Evolutionary conservation across 768 basidiomycete genomes (phyloP).

Genomic region (Pleurotus ostreatus): DNA sequence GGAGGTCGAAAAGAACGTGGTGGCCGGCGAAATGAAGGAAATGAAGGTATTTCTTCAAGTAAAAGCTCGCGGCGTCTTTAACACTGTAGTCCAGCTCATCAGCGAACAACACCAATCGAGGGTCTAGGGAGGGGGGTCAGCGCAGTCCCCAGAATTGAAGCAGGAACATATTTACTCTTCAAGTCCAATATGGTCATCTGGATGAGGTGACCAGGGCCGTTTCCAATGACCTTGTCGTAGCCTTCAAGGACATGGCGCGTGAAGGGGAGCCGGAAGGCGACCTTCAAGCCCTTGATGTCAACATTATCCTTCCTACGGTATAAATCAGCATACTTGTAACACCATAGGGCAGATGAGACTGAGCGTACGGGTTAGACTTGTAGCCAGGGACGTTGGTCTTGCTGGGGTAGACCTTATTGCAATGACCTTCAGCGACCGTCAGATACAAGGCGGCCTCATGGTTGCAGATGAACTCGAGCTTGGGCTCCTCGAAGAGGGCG

Average conservation of each 20-base stretch:
- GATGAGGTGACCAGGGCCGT: conserved; percentile 5
- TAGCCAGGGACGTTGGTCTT: not conserved
- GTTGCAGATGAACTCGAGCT: conserved; percentile 20
- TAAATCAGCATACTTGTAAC: not conserved
- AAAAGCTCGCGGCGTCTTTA: conserved; percentile 3
- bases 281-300: conserved; percentile 4
- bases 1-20: conserved; percentile 19
- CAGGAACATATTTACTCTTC: conserved; percentile 3
- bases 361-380: conserved; percentile 7
- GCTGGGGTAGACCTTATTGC: conserved; percentile 10
- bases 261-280: conserved; percentile 11
- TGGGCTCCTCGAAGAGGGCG: conserved; percentile 15
- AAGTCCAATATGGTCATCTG: conserved; percentile 13
- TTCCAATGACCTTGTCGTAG: not conserved
- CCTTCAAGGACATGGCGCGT: conserved; percentile 2
- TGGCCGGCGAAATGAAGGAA: conserved; percentile 17
- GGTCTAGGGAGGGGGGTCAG: too few species aligned
- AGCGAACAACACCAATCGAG: too few species aligned
- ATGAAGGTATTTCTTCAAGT: conserved; percentile 15
- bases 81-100: not conserved
- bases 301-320: conserved; percentile 7
- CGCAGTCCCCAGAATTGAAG: not conserved
- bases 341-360: not conserved
- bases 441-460: conserved; percentile 17
- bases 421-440: conserved; percentile 14